Percentiles rank a stretch among this genome's conserved stretches.
phyloP scores from a whole-genome alignment of 257 asterid species.

The Gentiana macrophylla region DNA sequence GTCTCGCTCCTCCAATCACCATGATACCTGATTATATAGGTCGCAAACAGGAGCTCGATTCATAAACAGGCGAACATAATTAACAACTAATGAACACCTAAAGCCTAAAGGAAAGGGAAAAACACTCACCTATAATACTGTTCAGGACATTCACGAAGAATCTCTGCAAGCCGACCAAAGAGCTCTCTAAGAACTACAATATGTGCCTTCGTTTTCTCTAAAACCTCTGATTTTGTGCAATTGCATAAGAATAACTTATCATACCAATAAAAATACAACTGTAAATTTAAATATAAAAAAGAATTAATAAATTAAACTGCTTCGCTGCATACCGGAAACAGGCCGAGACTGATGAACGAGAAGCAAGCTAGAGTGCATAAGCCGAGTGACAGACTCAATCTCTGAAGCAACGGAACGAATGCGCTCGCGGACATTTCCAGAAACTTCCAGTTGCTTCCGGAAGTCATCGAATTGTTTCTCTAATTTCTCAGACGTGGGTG shows the following conservation, averaged over 20 bases:
- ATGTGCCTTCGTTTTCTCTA: constrained; percentile 65
- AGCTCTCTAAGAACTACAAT: constrained; percentile 44
- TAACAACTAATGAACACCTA: neutral
- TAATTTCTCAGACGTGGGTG: constrained; percentile 35
- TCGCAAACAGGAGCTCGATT: too few relatives aligned
- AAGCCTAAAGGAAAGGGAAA: too few relatives aligned
- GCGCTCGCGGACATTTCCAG: constrained; percentile 68
- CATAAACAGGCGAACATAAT: too few relatives aligned
- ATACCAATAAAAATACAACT: neutral
- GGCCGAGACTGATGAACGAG: constrained; percentile 70
- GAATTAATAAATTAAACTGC: constrained; percentile 2
- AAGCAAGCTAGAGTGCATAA: constrained; percentile 65
- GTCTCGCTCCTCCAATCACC: constrained; percentile 92
- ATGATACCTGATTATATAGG: constrained; percentile 39
- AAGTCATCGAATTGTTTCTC: constrained; percentile 73
- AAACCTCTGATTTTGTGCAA: constrained; percentile 43
- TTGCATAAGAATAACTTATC: neutral
- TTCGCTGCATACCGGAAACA: constrained; percentile 36
- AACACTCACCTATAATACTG: constrained; percentile 67
- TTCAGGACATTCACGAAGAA: constrained; percentile 61
- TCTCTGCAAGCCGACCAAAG: constrained; percentile 53
- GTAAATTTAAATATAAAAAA: neutral
- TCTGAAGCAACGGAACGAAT: constrained; percentile 60
- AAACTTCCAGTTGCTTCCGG: constrained; percentile 54
- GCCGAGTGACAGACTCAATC: constrained; percentile 68